Evolutionary conservation across 805 yeast genomes (phyloP).

Genomic region (Saccharomycopsis fibuligera): DNA sequence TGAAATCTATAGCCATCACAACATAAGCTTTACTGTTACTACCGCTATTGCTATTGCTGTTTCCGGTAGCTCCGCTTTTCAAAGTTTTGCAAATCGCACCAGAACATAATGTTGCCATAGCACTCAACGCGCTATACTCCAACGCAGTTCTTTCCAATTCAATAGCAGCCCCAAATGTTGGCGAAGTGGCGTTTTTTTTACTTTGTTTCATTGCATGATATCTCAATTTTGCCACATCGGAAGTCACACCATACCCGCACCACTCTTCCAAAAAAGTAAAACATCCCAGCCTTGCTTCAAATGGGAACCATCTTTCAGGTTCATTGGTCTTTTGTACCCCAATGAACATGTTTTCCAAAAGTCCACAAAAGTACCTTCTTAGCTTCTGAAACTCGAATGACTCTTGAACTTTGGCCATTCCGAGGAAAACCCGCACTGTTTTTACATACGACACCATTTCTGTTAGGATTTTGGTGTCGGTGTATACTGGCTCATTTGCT

Average conservation of each 20-base stretch:
- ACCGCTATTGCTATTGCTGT: too few species aligned
- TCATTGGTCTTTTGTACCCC: slow-evolving; percentile 42
- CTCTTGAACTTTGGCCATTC: slow-evolving; percentile 50
- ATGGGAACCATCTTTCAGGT: slow-evolving; percentile 64
- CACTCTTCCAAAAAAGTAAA: slow-evolving; percentile 83
- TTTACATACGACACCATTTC: slow-evolving; percentile 58
- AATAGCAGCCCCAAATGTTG: slow-evolving; percentile 26
- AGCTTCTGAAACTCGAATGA: slow-evolving; percentile 69
- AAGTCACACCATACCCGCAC: slow-evolving; percentile 83
- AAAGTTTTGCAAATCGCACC: slow-evolving; percentile 57
- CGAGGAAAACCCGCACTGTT: slow-evolving; percentile 53
- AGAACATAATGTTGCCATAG: slow-evolving; percentile 77
- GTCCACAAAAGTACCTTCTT: slow-evolving; percentile 76
- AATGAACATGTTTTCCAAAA: slow-evolving; percentile 66
- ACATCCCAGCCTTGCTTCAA: slow-evolving; percentile 77
- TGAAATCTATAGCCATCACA: slow-evolving; percentile 62
- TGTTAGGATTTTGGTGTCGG: slow-evolving; percentile 64
- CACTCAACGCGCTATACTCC: slow-evolving; percentile 68
- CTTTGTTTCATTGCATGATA: slow-evolving; percentile 50
- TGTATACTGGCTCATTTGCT: slow-evolving; percentile 40
- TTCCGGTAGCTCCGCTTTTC: too few species aligned
- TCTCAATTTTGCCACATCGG: slow-evolving; percentile 55
- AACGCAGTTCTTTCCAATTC: slow-evolving; percentile 40
- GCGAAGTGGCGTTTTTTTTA: slow-evolving; percentile 28
- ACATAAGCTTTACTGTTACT: slow-evolving; percentile 44